These are phyloP conservation scores for Colletotrichum sojae DNA, from an alignment of 2,329 filamentous ascomycete genomes.

Conservation along the genomic window DNA sequence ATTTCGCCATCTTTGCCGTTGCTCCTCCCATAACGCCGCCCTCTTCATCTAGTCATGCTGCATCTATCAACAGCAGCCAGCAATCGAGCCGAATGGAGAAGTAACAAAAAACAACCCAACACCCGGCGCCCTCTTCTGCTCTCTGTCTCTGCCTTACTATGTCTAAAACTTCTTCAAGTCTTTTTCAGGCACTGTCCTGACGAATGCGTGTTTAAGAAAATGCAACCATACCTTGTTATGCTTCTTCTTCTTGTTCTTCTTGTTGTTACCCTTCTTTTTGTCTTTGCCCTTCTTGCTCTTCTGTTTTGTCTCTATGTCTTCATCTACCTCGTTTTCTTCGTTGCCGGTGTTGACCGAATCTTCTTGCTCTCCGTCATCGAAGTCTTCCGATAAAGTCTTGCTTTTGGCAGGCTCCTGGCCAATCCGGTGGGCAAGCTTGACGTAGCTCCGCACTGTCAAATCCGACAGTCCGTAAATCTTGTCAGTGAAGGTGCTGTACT, in stretches of 20 bases:
- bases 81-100: not conserved
- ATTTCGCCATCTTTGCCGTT: constrained; percentile 28
- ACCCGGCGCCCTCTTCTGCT: no score
- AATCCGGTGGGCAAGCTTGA: constrained; percentile 86
- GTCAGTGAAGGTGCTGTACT: constrained; percentile 89
- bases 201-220: constrained; percentile 85
- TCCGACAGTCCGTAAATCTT: constrained; percentile 82
- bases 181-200: constrained; percentile 77
- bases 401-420: constrained; percentile 60
- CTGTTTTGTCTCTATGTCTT: constrained; percentile 56
- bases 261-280: constrained; percentile 58
- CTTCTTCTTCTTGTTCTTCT: constrained; percentile 64
- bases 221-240: constrained; percentile 82
- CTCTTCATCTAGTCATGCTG: constrained; percentile 21
- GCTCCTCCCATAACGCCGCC: constrained; percentile 21
- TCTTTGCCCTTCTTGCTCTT: constrained; percentile 56
- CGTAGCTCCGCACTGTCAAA: constrained; percentile 85
- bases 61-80: not conserved
- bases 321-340: constrained; percentile 47
- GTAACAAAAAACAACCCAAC: not conserved
- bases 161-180: constrained; percentile 68
- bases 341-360: constrained; percentile 45
- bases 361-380: constrained; percentile 43
- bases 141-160: not conserved
- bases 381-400: constrained; percentile 44